Percentiles rank a stretch among this genome's conserved stretches.
Evolutionary conservation across 2,329 filamentous ascomycete species (phyloP).

Genomic region (Trichoderma cornu-damae): DNA sequence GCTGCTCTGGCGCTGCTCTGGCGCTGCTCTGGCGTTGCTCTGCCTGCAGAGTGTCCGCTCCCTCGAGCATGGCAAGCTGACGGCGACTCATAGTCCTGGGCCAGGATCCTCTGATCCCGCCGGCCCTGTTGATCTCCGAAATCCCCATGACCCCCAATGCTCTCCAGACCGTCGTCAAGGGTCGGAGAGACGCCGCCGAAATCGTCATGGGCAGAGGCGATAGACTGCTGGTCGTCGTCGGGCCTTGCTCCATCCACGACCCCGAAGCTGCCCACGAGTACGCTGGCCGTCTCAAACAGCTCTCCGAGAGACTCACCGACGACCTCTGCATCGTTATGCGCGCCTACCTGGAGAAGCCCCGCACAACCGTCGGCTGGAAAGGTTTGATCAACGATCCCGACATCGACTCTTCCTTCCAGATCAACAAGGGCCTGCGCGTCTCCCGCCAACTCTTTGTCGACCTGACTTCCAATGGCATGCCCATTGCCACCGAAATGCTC

Average conservation of each 20-base stretch:
- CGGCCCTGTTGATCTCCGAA: constrained; percentile 79
- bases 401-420: constrained; percentile 94
- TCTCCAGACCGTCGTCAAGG: constrained; percentile 64
- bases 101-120: constrained; percentile 89
- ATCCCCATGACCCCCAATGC: constrained; percentile 64
- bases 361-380: constrained; percentile 98
- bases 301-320: constrained; percentile 72
- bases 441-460: constrained; percentile 93
- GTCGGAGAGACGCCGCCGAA: constrained; percentile 61
- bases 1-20: no score
- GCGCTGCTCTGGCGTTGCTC: no score
- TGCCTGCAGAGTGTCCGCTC: not conserved
- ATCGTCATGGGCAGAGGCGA: constrained; percentile 77
- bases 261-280: constrained; percentile 85
- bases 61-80: constrained; percentile 20
- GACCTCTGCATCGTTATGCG: constrained; percentile 96
- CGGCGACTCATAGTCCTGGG: constrained; percentile 63
- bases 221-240: constrained; percentile 88
- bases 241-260: constrained; percentile 96
- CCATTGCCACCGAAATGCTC: constrained; percentile 96
- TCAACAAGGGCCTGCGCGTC: constrained; percentile 94
- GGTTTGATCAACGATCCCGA: constrained; percentile 98
- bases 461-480: constrained; percentile 80
- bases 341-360: constrained; percentile 97
- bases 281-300: constrained; percentile 67